Evolutionary conservation across 2,329 filamentous ascomycete species (phyloP), one percentile per base, ranked within the genome.

Genomic region (Aspergillus sp.): DNA sequence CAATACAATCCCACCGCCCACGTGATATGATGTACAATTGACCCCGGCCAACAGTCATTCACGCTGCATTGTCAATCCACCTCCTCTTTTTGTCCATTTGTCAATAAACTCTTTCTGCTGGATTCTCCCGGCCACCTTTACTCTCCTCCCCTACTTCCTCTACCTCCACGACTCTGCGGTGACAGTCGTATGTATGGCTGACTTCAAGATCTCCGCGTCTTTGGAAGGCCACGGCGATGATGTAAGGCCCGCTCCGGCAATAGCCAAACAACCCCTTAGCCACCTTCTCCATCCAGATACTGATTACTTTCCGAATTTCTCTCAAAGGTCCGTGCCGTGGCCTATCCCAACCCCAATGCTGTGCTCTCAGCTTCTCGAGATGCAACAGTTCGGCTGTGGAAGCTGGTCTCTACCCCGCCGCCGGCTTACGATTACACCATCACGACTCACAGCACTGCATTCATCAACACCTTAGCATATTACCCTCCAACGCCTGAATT

Each of bases 201-300:
- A 90, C 66, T 97, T 89, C 79, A 95, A 91, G 79, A 83, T 98
- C 63, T 95, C 93, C 53, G 90, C 91, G 58, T 86, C 88, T 64
- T 80, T 98, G 57, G 75, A 83, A 58, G 91, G 89, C 63, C 93
- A 98, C 68, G 86, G 93, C 69, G 86, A 93, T 67, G 93, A 98
- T 82, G 93, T 96, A 78, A 71, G 84, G 47, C 49, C 52, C 49
- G 53, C 25, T 30, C 25, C 53, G 50, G 51, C 42, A 38, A 47
- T 45, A 45, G 46, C 46, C 25, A 30, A 30, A 30, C 25, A 30
- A 30, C 25, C 25, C 7, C 25, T 30, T 30, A 30, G 45, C 39
- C 43, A 39, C 49, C 42, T 44, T 35, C 51, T 63, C 43, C 62
- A 53, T 44, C 4, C 25, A 19, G 45, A 55, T 59, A 37, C 50